These are phyloP conservation scores for Lentinus brumalis DNA, from an alignment of 768 basidiomycete species.

Conservation along the genomic window DNA sequence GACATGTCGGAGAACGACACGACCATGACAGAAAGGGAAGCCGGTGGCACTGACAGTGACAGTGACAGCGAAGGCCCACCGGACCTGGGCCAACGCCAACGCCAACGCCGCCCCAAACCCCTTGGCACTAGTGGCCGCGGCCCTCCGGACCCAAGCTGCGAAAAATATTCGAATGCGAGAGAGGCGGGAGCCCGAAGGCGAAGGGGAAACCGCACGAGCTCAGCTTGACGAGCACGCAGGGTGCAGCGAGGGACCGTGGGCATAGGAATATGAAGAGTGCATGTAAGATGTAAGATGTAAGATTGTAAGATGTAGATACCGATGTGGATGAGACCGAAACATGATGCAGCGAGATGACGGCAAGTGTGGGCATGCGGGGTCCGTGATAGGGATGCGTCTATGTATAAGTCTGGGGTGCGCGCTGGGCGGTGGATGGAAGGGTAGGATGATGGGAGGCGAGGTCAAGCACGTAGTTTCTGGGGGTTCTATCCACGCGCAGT, in stretches of 20 bases:
- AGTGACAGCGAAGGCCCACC: too few species aligned
- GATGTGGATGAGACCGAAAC: neutral
- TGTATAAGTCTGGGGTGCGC: neutral
- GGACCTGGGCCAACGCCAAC: too few species aligned
- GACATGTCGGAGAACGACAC: neutral
- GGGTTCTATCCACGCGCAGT: conserved; percentile 1
- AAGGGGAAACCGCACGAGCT: neutral
- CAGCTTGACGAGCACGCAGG: too few species aligned
- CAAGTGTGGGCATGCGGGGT: neutral
- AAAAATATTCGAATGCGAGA: too few species aligned
- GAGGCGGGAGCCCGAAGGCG: neutral
- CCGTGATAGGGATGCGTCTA: conserved; percentile 5
- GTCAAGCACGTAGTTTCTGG: conserved; percentile 10
- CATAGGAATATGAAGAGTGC: neutral
- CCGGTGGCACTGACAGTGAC: neutral
- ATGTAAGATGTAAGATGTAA: too few species aligned
- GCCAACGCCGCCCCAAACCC: too few species aligned
- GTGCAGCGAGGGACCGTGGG: neutral
- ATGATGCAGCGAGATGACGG: neutral
- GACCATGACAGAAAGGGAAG: neutral
- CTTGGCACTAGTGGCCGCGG: too few species aligned
- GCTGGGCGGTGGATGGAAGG: too few species aligned
- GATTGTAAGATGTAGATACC: neutral
- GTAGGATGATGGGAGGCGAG: neutral
- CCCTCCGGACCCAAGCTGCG: too few species aligned